Percentiles rank a stretch among this genome's conserved stretches.
Conservation (phyloP, 2,329 filamentous ascomycete genomes). For the Neonectria neomacrospora region DNA sequence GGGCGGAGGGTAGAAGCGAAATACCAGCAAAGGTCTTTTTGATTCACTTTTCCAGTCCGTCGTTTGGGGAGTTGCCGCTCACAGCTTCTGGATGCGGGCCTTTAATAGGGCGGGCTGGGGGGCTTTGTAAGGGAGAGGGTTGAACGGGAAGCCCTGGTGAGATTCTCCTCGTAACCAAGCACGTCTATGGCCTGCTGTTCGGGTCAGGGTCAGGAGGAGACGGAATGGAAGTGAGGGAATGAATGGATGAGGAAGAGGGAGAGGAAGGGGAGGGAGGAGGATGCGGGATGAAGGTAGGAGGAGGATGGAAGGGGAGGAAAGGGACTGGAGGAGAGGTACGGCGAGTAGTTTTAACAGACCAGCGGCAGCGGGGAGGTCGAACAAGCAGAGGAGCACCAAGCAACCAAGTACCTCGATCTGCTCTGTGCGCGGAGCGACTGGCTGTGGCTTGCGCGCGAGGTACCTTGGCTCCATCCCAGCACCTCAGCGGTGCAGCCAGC, state of each 20-base stretch:
- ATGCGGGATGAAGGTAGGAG: constrained; percentile 61
- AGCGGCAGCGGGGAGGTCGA: constrained; percentile 29
- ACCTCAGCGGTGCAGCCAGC: neutral
- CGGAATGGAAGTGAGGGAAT: constrained; percentile 62
- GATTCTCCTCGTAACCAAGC: constrained; percentile 50
- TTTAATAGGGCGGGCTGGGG: constrained; percentile 43
- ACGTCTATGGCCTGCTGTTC: constrained; percentile 50
- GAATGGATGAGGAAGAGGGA: constrained; percentile 60
- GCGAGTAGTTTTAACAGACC: constrained; percentile 51
- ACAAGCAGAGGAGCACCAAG: neutral
- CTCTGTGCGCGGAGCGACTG: constrained; percentile 22
- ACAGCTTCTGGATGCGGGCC: constrained; percentile 44
- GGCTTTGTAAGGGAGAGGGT: constrained; percentile 32
- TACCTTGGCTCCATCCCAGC: constrained; percentile 23
- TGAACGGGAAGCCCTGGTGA: constrained; percentile 40
- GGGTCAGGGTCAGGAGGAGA: constrained; percentile 56
- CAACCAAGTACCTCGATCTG: constrained; percentile 19
- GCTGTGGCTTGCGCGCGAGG: constrained; percentile 22
- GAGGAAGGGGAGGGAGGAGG: constrained; percentile 55
- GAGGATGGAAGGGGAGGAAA: constrained; percentile 64
- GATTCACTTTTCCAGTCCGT: constrained; percentile 46
- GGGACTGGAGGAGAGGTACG: constrained; percentile 64
- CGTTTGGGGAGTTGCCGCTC: constrained; percentile 41
- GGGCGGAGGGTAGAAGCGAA: constrained; percentile 45
- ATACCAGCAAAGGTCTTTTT: constrained; percentile 55